phyloP scores from a whole-genome alignment of 306 rosid species.

The Cucumis cinereus region DNA sequence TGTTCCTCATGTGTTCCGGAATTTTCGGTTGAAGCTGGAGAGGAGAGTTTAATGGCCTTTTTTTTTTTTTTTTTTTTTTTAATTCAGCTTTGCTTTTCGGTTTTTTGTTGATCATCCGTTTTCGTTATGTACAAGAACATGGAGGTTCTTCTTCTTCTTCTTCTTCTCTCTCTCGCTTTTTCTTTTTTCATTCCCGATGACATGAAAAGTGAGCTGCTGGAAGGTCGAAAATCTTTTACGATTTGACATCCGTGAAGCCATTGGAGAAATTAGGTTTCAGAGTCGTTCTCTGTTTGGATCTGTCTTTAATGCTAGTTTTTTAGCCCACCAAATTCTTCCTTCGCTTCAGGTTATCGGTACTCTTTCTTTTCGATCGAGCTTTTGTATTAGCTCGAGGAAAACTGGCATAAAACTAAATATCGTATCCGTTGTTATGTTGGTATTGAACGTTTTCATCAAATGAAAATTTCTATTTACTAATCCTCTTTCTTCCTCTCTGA shows the following conservation, averaged over 20 bases:
- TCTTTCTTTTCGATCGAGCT: not conserved
- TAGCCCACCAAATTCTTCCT: not conserved
- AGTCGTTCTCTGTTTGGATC: conserved; percentile 1
- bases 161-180: not conserved
- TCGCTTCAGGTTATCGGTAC: not conserved
- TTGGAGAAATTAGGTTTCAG: not conserved
- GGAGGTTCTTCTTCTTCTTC: not conserved
- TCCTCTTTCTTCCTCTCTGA: not conserved
- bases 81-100: not conserved
- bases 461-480: not conserved
- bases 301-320: not conserved
- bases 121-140: not conserved
- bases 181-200: not conserved
- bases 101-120: not conserved
- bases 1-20: not conserved
- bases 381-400: not conserved
- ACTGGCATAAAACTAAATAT: not conserved
- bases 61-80: not conserved
- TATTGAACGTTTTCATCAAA: not conserved
- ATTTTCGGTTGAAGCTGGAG: not conserved
- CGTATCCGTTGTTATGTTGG: not conserved
- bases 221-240: not conserved
- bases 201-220: not conserved
- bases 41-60: not conserved
- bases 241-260: not conserved